These are phyloP conservation scores for Saccharomycopsis sp. DNA, from an alignment of 805 yeast species.

Conservation along the genomic window DNA sequence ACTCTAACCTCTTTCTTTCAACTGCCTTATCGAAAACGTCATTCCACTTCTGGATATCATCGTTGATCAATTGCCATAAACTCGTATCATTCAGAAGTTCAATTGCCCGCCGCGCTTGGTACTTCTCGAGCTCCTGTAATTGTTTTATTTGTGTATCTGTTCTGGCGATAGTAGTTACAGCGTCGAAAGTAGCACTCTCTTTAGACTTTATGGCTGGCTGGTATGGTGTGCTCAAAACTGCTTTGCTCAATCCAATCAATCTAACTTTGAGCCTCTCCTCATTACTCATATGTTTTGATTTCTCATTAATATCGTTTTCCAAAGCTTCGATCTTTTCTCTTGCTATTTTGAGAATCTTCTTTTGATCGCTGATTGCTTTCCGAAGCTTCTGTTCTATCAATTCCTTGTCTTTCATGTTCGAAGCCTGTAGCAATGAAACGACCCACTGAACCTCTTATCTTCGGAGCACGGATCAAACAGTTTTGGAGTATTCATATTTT, in stretches of 20 bases:
- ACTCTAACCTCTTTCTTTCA: not conserved
- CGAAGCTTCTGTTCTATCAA: not conserved
- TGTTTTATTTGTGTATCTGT: not conserved
- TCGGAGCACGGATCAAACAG: no score
- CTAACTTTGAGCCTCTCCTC: not conserved
- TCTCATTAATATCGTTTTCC: not conserved
- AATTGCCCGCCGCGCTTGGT: not conserved
- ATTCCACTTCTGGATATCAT: not conserved
- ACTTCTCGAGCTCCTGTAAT: not conserved
- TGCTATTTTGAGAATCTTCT: conserved; percentile 1
- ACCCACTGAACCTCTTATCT: no score
- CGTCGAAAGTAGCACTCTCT: not conserved
- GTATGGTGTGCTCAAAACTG: not conserved
- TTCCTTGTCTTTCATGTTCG: not conserved
- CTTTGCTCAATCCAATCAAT: not conserved
- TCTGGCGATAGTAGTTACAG: not conserved
- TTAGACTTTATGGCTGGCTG: not conserved
- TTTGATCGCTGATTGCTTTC: not conserved
- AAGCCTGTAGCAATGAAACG: no score
- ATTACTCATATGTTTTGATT: not conserved
- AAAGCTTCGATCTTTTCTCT: not conserved
- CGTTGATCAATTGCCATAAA: not conserved
- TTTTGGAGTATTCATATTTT: no score
- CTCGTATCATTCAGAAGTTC: not conserved
- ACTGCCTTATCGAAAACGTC: not conserved